A percentile compares a stretch with the other conserved stretches of the same genome.
These are phyloP conservation scores for Xylaria sp. DNA, from an alignment of 2,329 filamentous ascomycete species.

Conservation along the genomic window DNA sequence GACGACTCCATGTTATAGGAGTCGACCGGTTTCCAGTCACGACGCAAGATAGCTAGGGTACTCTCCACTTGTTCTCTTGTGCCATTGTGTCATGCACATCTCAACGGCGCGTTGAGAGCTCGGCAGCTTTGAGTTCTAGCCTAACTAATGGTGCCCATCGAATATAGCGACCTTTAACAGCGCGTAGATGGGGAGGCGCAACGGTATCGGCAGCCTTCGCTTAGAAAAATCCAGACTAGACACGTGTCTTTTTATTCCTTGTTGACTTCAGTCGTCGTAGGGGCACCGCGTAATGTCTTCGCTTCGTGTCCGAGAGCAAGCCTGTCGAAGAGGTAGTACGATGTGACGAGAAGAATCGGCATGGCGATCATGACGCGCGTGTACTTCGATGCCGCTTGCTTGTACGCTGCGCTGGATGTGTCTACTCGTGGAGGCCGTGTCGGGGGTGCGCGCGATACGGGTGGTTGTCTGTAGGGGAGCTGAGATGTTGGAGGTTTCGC, in stretches of 20 bases:
- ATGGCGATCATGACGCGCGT: slow-evolving; percentile 55
- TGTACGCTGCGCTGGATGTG: slow-evolving; percentile 45
- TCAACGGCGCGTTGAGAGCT: background rate
- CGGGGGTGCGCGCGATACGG: slow-evolving; percentile 1
- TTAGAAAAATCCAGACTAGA: background rate
- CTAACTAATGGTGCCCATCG: background rate
- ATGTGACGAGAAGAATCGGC: slow-evolving; percentile 61
- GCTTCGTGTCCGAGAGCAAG: slow-evolving; percentile 34
- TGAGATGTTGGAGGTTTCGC: background rate
- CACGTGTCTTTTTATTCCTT: slow-evolving; percentile 1
- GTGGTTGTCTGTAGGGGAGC: background rate
- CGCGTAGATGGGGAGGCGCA: background rate
- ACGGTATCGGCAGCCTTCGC: background rate
- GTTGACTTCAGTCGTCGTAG: background rate
- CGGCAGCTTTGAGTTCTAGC: background rate
- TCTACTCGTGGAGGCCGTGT: slow-evolving; percentile 31
- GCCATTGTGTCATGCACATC: background rate
- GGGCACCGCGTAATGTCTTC: slow-evolving; percentile 23
- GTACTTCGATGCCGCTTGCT: slow-evolving; percentile 52
- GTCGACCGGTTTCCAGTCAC: background rate
- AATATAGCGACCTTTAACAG: background rate
- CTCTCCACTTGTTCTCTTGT: background rate
- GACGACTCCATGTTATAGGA: no score
- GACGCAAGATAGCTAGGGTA: no score
- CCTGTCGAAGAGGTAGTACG: slow-evolving; percentile 58